These are phyloP conservation scores for Macroventuria anomochaeta DNA, from an alignment of 2,329 filamentous ascomycete species.

Conservation along the genomic window DNA sequence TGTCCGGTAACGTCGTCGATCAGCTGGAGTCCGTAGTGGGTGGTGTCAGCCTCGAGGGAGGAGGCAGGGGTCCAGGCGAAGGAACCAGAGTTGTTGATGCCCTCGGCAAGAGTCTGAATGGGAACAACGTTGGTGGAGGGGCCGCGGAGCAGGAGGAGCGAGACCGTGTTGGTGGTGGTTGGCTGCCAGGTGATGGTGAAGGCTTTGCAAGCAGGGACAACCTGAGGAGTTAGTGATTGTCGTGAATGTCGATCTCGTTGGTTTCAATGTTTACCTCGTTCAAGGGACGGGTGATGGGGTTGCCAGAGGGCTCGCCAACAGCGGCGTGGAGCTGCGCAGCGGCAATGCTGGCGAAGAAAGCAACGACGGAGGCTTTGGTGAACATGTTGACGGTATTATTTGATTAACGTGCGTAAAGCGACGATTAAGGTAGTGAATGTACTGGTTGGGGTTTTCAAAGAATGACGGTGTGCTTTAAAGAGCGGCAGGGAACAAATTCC, in stretches of 20 bases:
- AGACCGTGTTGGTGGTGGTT: conserved; percentile 58
- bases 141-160: conserved; percentile 66
- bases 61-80: conserved; percentile 62
- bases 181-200: conserved; percentile 67
- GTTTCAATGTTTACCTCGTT: conserved; percentile 50
- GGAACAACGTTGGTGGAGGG: conserved; percentile 62
- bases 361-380: conserved; percentile 51
- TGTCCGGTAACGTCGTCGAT: conserved; percentile 65
- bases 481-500: conserved; percentile 40
- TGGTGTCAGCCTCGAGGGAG: conserved; percentile 55
- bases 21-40: conserved; percentile 67
- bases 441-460: conserved; percentile 21
- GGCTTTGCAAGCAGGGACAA: conserved; percentile 62
- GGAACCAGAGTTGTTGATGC: conserved; percentile 62
- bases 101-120: conserved; percentile 56
- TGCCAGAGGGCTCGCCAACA: conserved; percentile 53
- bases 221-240: conserved; percentile 26
- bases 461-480: conserved; percentile 34
- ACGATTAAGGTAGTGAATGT: conserved; percentile 25
- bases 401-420: conserved; percentile 35
- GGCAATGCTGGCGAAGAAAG: conserved; percentile 61
- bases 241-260: too few species aligned
- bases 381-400: conserved; percentile 45
- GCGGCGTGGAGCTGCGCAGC: conserved; percentile 41
- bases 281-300: conserved; percentile 61